These are phyloP conservation scores for Elsinoe arachidis DNA, from an alignment of 2,329 filamentous ascomycete species.

Conservation along the genomic window DNA sequence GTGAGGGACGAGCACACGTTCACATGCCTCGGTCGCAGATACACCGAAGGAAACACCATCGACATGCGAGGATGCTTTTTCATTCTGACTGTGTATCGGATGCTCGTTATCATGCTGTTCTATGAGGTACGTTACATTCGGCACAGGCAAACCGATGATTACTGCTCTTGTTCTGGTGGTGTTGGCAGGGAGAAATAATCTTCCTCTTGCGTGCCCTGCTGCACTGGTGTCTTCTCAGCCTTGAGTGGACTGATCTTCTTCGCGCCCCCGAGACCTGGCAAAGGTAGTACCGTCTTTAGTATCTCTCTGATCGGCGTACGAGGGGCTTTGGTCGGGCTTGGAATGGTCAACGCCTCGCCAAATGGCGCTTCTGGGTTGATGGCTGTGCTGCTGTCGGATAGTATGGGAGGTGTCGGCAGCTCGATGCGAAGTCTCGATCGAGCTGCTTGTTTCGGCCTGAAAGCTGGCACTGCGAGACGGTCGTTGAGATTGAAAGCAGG, in stretches of 20 bases:
- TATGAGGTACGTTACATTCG: neutral
- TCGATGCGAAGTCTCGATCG: conserved; percentile 2
- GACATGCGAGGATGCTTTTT: neutral
- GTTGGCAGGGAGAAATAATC: neutral
- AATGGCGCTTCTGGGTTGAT: neutral
- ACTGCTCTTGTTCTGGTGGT: neutral
- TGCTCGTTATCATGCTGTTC: neutral
- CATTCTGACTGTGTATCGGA: no score
- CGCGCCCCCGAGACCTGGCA: neutral
- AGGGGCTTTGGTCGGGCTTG: neutral
- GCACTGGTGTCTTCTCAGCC: neutral
- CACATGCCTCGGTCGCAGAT: neutral
- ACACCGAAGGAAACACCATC: neutral
- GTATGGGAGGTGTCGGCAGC: neutral
- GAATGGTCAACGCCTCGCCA: conserved; percentile 5
- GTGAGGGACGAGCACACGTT: neutral
- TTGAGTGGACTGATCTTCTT: neutral
- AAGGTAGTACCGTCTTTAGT: neutral
- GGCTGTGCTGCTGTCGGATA: neutral
- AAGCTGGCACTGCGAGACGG: neutral
- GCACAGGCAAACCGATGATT: neutral
- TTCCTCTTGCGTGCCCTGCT: neutral
- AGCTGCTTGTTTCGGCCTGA: neutral
- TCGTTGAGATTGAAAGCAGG: neutral
- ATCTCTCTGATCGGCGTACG: neutral